These are phyloP conservation scores for Ceratocystis albifundus DNA, from an alignment of 2,329 filamentous ascomycete genomes.

Conservation along the genomic window DNA sequence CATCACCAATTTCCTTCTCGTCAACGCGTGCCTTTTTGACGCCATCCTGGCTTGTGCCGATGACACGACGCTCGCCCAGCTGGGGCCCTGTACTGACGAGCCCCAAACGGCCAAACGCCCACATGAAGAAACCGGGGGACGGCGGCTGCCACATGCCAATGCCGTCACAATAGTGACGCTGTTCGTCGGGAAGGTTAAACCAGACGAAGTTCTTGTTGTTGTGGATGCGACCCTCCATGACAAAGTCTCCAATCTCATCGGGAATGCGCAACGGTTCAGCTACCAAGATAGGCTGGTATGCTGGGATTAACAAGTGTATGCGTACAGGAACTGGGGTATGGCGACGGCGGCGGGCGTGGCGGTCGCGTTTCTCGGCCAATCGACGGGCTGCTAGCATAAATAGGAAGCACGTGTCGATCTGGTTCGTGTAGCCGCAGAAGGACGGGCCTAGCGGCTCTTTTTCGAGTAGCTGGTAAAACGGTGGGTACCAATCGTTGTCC, in stretches of 20 bases:
- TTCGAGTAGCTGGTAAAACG: slow-evolving; percentile 32
- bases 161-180: slow-evolving; percentile 28
- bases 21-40: slow-evolving; percentile 21
- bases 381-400: slow-evolving; percentile 32
- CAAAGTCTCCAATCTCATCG: slow-evolving; percentile 31
- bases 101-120: slow-evolving; percentile 27
- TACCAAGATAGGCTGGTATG: slow-evolving; percentile 33
- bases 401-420: slow-evolving; percentile 33
- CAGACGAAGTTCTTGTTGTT: slow-evolving; percentile 32
- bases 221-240: slow-evolving; percentile 33
- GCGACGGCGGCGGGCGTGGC: slow-evolving; percentile 25
- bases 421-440: slow-evolving; percentile 34
- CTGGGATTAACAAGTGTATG: slow-evolving; percentile 33
- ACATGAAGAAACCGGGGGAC: slow-evolving; percentile 26
- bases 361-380: slow-evolving; percentile 26
- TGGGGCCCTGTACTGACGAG: slow-evolving; percentile 26
- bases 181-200: slow-evolving; percentile 32
- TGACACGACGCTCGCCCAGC: slow-evolving; percentile 26
- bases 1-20: slow-evolving; percentile 21
- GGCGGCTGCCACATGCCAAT: slow-evolving; percentile 31
- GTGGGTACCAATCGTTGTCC: slow-evolving; percentile 35
- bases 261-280: slow-evolving; percentile 31
- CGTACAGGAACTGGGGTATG: slow-evolving; percentile 27
- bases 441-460: slow-evolving; percentile 29
- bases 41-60: slow-evolving; percentile 27